These are phyloP conservation scores for Gryganskiella cystojenkinii DNA, from an alignment of 192 early-diverging fungal species.

Conservation along the genomic window DNA sequence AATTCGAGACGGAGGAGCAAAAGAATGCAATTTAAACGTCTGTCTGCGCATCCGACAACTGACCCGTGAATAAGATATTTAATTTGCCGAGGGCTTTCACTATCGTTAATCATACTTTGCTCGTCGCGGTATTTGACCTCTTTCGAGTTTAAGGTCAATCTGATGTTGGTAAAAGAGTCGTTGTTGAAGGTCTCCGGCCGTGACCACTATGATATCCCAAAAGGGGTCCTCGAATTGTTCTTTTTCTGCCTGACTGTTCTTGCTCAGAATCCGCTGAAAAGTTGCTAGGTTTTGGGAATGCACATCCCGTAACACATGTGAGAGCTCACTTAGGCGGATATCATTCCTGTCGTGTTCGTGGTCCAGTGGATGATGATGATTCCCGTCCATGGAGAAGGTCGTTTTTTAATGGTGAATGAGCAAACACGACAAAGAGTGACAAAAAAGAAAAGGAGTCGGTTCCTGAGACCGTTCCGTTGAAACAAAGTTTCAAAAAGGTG, in stretches of 20 bases:
- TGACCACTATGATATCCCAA: conserved; percentile 56
- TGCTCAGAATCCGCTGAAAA: conserved; percentile 21
- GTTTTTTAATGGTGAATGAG: background rate
- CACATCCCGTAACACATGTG: conserved; percentile 24
- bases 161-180: conserved; percentile 25
- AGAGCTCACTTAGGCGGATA: conserved; percentile 6
- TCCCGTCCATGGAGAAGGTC: background rate
- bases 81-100: too few relatives aligned
- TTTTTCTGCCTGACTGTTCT: background rate
- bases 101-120: conserved; percentile 38
- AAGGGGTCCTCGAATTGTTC: conserved; percentile 13
- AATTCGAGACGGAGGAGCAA: background rate
- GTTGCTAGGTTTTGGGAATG: conserved; percentile 17
- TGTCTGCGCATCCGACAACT: conserved; percentile 1
- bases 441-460: too few relatives aligned
- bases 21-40: background rate
- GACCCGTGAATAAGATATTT: background rate
- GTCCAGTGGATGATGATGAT: background rate
- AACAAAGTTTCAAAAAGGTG: too few relatives aligned
- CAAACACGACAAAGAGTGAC: too few relatives aligned
- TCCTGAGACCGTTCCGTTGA: too few relatives aligned
- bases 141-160: conserved; percentile 9
- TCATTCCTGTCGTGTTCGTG: background rate
- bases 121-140: conserved; percentile 16
- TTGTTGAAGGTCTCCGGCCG: conserved; percentile 49